Evolutionary conservation across 2,329 filamentous ascomycete species (phyloP).

Genomic region (Trichoderma gracile): DNA sequence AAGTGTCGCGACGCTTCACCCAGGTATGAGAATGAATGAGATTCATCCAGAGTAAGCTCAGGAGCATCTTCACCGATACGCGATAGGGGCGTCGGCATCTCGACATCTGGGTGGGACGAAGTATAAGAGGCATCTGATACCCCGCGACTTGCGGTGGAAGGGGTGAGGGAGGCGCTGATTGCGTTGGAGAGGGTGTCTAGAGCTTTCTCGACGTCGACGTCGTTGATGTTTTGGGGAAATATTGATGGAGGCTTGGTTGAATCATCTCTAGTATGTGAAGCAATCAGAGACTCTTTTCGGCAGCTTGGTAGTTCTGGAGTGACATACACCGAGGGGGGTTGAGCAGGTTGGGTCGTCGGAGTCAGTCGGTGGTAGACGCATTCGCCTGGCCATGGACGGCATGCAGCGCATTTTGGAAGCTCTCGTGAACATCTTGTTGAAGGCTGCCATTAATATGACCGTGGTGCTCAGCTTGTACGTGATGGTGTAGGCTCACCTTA

Average conservation of each 20-base stretch:
- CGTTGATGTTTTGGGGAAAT: neutral
- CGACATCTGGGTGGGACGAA: neutral
- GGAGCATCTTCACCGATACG: neutral
- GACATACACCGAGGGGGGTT: neutral
- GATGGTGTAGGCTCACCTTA: neutral
- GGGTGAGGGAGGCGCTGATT: neutral
- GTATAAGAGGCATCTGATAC: neutral
- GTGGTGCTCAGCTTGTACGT: no score
- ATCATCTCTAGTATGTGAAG: neutral
- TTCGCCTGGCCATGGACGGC: conserved; percentile 14
- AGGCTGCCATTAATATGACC: neutral
- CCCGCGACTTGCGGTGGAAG: neutral
- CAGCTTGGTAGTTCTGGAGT: neutral
- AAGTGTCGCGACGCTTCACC: neutral
- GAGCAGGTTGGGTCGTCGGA: neutral
- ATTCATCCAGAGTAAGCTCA: neutral
- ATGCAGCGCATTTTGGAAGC: conserved; percentile 8
- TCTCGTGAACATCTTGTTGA: neutral
- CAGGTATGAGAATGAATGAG: conserved; percentile 10
- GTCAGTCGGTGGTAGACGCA: conserved; percentile 5
- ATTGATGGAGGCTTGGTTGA: neutral
- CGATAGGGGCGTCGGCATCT: neutral
- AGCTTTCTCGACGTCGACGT: conserved; percentile 11
- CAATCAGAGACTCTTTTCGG: neutral
- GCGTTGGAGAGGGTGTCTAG: neutral